Percentiles rank a stretch among this genome's conserved stretches.
Conservation (phyloP, 106 monocot genomes). For the Dioscorea dumetorum region DNA sequence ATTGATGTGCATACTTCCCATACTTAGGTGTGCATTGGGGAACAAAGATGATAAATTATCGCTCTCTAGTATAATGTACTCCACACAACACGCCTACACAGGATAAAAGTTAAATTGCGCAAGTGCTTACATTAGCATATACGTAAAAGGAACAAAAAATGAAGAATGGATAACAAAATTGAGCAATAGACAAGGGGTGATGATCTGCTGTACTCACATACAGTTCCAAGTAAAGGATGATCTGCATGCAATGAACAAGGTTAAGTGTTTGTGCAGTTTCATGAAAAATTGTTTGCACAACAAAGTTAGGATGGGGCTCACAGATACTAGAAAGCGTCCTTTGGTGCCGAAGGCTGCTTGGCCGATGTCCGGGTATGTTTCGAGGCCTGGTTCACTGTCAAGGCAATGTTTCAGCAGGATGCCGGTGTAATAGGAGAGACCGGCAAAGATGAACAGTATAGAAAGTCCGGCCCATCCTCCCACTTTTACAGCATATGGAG, state of each 20-base stretch:
- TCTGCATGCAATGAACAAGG: conserved; percentile 32
- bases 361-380: conserved; percentile 92
- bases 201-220: conserved; percentile 56
- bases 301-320: conserved; percentile 12
- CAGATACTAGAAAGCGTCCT: conserved; percentile 73
- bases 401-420: conserved; percentile 60
- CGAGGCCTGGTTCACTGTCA: conserved; percentile 68
- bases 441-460: conserved; percentile 46
- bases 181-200: neutral
- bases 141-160: neutral
- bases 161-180: neutral
- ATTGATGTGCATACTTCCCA: conserved; percentile 48
- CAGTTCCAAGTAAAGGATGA: conserved; percentile 72
- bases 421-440: conserved; percentile 72
- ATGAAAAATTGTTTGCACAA: no score
- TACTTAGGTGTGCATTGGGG: conserved; percentile 58
- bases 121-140: neutral
- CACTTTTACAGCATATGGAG: conserved; percentile 85
- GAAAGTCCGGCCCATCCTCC: conserved; percentile 78
- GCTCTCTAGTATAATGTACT: conserved; percentile 90
- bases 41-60: conserved; percentile 89
- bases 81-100: conserved; percentile 83
- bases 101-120: neutral
- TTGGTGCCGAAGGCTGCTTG: conserved; percentile 77
- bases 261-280: no score